phyloP scores from a whole-genome alignment of 208 protist genomes.

The Entamoeba nuttalli region DNA sequence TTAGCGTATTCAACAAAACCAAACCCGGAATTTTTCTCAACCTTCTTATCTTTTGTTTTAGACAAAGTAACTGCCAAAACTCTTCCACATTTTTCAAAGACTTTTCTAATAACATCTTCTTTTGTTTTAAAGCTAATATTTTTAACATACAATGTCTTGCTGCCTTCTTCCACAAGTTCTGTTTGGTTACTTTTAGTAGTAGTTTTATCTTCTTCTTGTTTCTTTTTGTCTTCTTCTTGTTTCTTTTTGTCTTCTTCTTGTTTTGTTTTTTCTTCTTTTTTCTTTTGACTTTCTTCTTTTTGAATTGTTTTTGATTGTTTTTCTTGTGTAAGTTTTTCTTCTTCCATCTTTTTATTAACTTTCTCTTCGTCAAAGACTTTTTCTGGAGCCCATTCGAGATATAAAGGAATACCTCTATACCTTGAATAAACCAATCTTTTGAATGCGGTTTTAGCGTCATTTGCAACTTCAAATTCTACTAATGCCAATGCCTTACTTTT shows the following conservation, averaged over 20 bases:
- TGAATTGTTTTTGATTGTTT: background rate
- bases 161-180: background rate
- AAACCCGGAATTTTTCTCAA: constrained; percentile 60
- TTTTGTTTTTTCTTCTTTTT: background rate
- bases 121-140: constrained; percentile 66
- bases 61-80: constrained; percentile 27
- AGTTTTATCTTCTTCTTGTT: background rate
- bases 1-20: constrained; percentile 75
- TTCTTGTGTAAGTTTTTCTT: background rate
- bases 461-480: constrained; percentile 43
- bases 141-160: constrained; percentile 62
- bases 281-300: background rate
- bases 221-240: background rate
- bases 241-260: constrained; percentile 1
- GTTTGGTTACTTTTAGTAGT: constrained; percentile 45
- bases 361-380: constrained; percentile 40
- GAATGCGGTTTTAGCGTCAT: constrained; percentile 70
- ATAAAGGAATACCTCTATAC: constrained; percentile 73
- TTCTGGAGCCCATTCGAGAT: constrained; percentile 86
- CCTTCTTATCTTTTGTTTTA: constrained; percentile 26
- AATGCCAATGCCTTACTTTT: constrained; percentile 44
- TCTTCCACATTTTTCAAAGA: constrained; percentile 27
- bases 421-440: constrained; percentile 72
- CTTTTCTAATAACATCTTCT: constrained; percentile 40
- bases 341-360: background rate